Evolutionary conservation across 768 basidiomycete genomes (phyloP).

Genomic region (Phlebiopsis gigantea): DNA sequence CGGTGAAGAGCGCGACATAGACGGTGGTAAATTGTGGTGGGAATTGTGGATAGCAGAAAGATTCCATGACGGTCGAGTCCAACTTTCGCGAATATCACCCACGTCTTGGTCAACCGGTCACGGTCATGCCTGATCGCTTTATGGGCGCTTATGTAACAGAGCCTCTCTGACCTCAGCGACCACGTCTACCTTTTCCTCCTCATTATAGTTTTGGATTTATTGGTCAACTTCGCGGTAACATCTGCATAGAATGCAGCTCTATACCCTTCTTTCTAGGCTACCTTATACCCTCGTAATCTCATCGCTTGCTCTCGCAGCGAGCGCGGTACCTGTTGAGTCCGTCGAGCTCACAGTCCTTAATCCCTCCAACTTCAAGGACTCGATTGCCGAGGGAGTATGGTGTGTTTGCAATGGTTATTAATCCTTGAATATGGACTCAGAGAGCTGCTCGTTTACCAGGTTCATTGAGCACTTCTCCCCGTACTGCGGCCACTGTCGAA

Average conservation of each 20-base stretch:
- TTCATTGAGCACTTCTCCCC: constrained; percentile 89
- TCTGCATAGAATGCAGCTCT: constrained; percentile 8
- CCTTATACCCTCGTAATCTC: constrained; percentile 21
- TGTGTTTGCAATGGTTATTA: constrained; percentile 18
- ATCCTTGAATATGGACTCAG: background rate
- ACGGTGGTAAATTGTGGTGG: constrained; percentile 34
- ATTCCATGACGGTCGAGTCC: constrained; percentile 38
- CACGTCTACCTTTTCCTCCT: background rate
- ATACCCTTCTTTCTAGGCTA: constrained; percentile 10
- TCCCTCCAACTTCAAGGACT: constrained; percentile 51
- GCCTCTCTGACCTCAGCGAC: background rate
- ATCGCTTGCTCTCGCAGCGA: constrained; percentile 19
- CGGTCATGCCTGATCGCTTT: background rate
- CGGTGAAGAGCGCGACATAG: constrained; percentile 60
- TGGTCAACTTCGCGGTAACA: background rate
- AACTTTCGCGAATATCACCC: background rate
- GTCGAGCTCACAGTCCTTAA: constrained; percentile 37
- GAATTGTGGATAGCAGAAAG: constrained; percentile 51
- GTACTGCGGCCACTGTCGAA: constrained; percentile 73
- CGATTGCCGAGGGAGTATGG: constrained; percentile 58
- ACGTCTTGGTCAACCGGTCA: background rate
- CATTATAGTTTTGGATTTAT: background rate
- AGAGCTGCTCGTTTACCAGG: constrained; percentile 28
- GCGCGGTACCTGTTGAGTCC: constrained; percentile 22
- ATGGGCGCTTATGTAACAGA: background rate